Evolutionary conservation across 2,329 filamentous ascomycete genomes (phyloP).

Genomic region (Alternaria hordeiaustralica): DNA sequence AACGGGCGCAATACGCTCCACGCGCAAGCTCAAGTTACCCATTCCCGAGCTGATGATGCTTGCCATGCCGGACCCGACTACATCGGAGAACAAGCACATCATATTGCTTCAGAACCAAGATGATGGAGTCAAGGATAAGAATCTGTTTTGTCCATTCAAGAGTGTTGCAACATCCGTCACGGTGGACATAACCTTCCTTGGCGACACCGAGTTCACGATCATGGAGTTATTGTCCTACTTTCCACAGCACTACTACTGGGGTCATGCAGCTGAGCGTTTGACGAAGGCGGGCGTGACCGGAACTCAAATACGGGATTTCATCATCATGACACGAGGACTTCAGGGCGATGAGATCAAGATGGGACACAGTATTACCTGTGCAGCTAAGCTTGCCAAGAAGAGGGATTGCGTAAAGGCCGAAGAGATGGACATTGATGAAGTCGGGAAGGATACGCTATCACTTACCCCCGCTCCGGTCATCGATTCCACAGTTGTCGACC

Average conservation of each 20-base stretch:
- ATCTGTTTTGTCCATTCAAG: neutral
- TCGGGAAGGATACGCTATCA: neutral
- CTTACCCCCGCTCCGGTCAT: fast-evolving
- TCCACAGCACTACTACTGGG: neutral
- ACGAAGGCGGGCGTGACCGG: neutral
- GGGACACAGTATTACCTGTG: neutral
- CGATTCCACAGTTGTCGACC: neutral
- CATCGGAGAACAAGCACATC: neutral
- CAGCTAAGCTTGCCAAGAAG: neutral
- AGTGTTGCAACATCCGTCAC: neutral
- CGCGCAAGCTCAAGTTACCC: conserved; percentile 10
- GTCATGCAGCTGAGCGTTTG: neutral
- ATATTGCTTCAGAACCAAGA: conserved; percentile 12
- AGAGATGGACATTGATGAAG: neutral
- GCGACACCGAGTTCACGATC: neutral
- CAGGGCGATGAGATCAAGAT: neutral
- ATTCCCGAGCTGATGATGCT: conserved; percentile 21
- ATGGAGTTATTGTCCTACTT: neutral
- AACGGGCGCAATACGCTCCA: neutral
- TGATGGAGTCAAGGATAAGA: neutral
- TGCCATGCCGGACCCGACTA: neutral
- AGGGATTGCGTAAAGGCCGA: neutral
- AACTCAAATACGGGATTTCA: neutral
- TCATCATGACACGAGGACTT: neutral
- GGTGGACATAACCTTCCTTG: neutral